Percentiles rank a stretch among this genome's conserved stretches.
These are phyloP conservation scores for Phallus indusiatus DNA, from an alignment of 768 basidiomycete genomes.

Conservation along the genomic window DNA sequence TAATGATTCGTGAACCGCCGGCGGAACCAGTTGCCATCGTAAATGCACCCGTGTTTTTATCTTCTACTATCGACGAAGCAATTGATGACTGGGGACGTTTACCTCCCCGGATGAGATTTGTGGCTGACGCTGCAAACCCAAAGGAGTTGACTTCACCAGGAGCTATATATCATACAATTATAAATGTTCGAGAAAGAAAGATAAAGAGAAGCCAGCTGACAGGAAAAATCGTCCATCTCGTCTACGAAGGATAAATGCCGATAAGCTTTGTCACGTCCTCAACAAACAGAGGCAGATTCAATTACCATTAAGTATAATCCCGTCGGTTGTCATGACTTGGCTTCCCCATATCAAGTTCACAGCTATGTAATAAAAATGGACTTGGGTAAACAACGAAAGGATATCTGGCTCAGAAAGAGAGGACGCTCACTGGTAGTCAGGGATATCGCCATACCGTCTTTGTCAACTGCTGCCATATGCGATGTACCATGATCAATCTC, in stretches of 20 bases:
- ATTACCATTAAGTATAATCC: constrained; percentile 13
- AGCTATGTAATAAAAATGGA: background rate
- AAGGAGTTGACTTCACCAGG: constrained; percentile 23
- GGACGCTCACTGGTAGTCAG: constrained; percentile 17
- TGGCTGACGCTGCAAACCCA: constrained; percentile 28
- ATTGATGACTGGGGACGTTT: constrained; percentile 28
- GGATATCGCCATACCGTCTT: constrained; percentile 20
- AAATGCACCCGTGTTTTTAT: constrained; percentile 24
- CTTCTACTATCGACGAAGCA: constrained; percentile 27
- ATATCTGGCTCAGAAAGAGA: background rate
- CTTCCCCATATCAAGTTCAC: constrained; percentile 21
- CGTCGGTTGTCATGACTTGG: constrained; percentile 21
- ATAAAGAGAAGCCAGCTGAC: background rate
- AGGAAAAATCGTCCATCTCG: constrained; percentile 24
- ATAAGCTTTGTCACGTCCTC: background rate
- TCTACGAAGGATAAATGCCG: constrained; percentile 14
- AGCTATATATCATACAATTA: background rate
- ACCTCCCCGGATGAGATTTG: constrained; percentile 25
- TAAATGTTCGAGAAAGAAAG: background rate
- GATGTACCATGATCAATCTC: constrained; percentile 27
- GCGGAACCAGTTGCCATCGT: constrained; percentile 29
- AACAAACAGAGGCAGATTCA: background rate
- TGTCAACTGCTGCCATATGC: constrained; percentile 28
- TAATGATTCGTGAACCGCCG: constrained; percentile 28
- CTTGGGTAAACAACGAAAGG: no score